A percentile compares a stretch with the other conserved stretches of the same genome.
Evolutionary conservation across 2,329 filamentous ascomycete species (phyloP).

Genomic region (Epichloe amarillans): DNA sequence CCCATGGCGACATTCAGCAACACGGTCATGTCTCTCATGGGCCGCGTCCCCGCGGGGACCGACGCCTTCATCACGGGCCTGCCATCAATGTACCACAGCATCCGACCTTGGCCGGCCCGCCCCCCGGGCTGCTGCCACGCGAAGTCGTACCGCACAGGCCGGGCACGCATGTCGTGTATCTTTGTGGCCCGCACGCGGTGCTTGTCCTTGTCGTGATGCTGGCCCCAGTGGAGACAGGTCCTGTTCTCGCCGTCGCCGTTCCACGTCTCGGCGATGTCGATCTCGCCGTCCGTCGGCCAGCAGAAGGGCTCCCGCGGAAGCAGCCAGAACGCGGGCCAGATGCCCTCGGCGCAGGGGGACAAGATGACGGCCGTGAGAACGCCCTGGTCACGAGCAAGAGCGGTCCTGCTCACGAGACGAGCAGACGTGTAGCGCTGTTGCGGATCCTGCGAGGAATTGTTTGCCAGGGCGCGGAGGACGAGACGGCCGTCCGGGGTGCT

Average conservation of each 20-base stretch:
- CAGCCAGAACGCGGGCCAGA: constrained; percentile 52
- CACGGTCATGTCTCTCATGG: constrained; percentile 41
- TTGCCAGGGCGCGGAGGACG: constrained; percentile 37
- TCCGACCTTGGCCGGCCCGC: constrained; percentile 28
- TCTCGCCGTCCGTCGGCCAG: constrained; percentile 46
- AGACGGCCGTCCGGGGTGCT: constrained; percentile 35
- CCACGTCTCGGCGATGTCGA: constrained; percentile 50
- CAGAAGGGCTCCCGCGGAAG: constrained; percentile 42
- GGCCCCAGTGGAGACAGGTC: constrained; percentile 46
- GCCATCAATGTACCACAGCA: constrained; percentile 48
- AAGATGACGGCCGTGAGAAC: constrained; percentile 37
- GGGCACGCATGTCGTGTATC: constrained; percentile 32
- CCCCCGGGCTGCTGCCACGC: constrained; percentile 38
- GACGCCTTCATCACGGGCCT: constrained; percentile 41
- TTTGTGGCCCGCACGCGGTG: constrained; percentile 40
- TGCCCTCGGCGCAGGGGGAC: constrained; percentile 39
- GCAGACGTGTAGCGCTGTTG: constrained; percentile 39
- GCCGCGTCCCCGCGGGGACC: constrained; percentile 37
- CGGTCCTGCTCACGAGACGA: constrained; percentile 38
- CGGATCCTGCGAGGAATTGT: constrained; percentile 17
- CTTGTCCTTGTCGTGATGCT: constrained; percentile 39
- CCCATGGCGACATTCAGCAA: constrained; percentile 51
- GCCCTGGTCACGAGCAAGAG: constrained; percentile 35
- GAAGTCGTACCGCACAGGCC: constrained; percentile 40
- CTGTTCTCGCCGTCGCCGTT: constrained; percentile 43